Evolutionary conservation across 345 rosid species (phyloP), one percentile per base, ranked within the genome.

Genomic region (Ceriops tagal): DNA sequence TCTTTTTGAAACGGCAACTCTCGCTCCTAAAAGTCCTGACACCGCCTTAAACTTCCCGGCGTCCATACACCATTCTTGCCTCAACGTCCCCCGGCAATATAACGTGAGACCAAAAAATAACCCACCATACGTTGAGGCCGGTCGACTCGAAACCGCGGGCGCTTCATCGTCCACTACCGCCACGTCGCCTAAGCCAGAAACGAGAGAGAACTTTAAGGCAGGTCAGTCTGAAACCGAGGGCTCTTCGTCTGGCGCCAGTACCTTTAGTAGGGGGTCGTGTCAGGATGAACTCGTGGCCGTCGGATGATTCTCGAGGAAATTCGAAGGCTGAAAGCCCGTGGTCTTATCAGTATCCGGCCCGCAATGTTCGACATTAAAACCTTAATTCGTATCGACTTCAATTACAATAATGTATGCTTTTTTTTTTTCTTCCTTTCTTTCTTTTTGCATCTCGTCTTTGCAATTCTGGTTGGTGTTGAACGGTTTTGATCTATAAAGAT

Each of bases 21-120:
- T 89, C 5, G 86, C 92, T 15, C 80, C 87, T 20, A 89, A 89
- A 67, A 92, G 92, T 9, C 73, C 86, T 8, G 83, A 84, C 39
- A 62, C 89, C 8, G 74, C 73, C 24, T 71, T 89, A 21, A 89
- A 87, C 56, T 87, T 87, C 67, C 90, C 92, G 0, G 81, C 78
- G 58, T 79, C 81, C 62, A 71, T 77, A 86, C 37, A 86, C 83
- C 1, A 3, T 76, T 52, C 92, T 83, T 47, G 70, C 73, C 60
- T 81, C 96, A 0, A 78, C 80, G 8, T 79, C 87, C 0, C 80
- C 92, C 0, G 34, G 43, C n/a, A 87, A 86, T 59, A 85, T 87
- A 32, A 75, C 59, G 18, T 0, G 24, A 27, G 59, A 8, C 30
- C 1, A 18, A 56, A 15, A 24, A 11, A 24, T 0, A 24, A 24